Percentiles rank a stretch among this genome's conserved stretches.
These are phyloP conservation scores for Sporothrix variecibatus DNA, from an alignment of 2,329 filamentous ascomycete genomes.

Conservation along the genomic window DNA sequence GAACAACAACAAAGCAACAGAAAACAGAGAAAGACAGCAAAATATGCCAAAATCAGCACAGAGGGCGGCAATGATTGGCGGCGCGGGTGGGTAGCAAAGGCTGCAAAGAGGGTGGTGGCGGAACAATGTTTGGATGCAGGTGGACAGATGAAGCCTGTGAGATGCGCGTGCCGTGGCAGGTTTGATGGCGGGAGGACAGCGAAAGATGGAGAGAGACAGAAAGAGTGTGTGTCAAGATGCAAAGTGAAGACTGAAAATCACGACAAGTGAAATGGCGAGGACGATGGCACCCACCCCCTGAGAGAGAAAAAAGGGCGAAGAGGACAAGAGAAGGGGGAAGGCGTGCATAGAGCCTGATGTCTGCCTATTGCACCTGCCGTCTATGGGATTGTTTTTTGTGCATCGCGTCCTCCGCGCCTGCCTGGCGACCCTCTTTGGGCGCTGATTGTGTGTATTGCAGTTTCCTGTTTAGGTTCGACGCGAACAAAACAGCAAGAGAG, in stretches of 20 bases:
- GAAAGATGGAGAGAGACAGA: neutral
- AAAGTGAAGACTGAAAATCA: neutral
- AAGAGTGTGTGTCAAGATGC: neutral
- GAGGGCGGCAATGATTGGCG: constrained; percentile 19
- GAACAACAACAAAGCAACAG: neutral
- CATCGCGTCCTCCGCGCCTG: neutral
- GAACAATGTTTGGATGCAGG: constrained; percentile 18
- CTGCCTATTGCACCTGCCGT: constrained; percentile 20
- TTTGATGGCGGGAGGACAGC: neutral
- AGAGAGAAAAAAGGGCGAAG: neutral
- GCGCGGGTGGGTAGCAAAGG: neutral
- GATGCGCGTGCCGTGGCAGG: constrained; percentile 11
- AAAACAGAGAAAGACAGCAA: neutral
- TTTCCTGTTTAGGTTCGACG: neutral
- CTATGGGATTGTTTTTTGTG: neutral
- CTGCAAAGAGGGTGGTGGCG: neutral
- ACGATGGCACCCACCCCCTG: neutral
- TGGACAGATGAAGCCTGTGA: constrained; percentile 21
- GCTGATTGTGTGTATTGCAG: neutral
- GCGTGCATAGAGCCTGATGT: constrained; percentile 19
- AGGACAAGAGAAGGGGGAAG: neutral
- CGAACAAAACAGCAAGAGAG: neutral
- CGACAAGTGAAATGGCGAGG: neutral
- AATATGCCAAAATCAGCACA: neutral
- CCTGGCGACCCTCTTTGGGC: constrained; percentile 9